Evolutionary conservation across 129 eudicot genomes (phyloP).

Genomic region (Deinandra increscens): DNA sequence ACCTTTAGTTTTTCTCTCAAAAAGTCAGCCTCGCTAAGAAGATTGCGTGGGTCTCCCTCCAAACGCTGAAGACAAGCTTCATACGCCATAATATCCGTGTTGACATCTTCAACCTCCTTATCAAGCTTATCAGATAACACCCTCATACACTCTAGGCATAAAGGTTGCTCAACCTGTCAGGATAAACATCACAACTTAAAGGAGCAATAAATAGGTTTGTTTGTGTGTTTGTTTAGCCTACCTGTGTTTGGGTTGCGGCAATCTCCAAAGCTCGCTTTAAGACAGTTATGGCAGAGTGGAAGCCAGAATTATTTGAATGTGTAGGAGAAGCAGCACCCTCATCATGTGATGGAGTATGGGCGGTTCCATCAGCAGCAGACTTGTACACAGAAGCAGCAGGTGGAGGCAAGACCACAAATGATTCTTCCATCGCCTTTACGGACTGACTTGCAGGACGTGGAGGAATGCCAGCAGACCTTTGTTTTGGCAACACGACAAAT

Average conservation of each 20-base stretch:
- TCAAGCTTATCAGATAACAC: conserved; percentile 93
- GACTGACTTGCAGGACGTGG: conserved; percentile 67
- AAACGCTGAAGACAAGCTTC: conserved; percentile 87
- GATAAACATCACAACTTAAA: background rate
- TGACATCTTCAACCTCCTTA: conserved; percentile 97
- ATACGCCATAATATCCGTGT: conserved; percentile 84
- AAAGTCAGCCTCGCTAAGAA: conserved; percentile 82
- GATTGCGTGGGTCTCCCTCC: conserved; percentile 83
- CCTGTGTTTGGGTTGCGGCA: conserved; percentile 93
- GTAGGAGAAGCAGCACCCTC: conserved; percentile 51
- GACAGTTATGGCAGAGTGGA: conserved; percentile 84
- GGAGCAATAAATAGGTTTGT: background rate
- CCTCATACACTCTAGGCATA: conserved; percentile 98
- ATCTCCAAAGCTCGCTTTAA: conserved; percentile 91
- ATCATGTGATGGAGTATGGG: conserved; percentile 49
- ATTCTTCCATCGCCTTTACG: conserved; percentile 88
- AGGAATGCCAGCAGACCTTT: conserved; percentile 67
- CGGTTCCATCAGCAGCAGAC: conserved; percentile 65
- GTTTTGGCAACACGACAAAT: conserved; percentile 89
- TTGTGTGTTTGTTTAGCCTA: conserved; percentile 7
- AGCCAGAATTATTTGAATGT: conserved; percentile 77
- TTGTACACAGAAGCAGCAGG: conserved; percentile 96
- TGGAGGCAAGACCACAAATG: conserved; percentile 96
- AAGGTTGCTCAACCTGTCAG: conserved; percentile 82
- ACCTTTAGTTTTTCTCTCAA: conserved; percentile 92